A percentile compares a stretch with the other conserved stretches of the same genome.
phyloP scores from a whole-genome alignment of 2,329 filamentous ascomycete genomes.

The Macrophomina tecta region DNA sequence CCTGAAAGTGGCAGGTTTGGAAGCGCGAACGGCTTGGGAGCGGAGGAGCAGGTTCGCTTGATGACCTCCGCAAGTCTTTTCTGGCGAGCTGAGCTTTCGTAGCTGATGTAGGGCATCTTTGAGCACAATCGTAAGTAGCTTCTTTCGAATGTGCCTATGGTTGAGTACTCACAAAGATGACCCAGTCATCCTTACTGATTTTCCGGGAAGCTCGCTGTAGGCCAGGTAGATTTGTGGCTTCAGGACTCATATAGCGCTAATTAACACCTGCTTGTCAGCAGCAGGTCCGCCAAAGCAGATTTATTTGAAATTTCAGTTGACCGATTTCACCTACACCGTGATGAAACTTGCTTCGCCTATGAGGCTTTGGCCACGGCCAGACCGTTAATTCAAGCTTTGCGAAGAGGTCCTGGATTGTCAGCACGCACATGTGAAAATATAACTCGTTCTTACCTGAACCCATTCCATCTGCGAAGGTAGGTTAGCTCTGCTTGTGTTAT shows the following conservation, averaged over 20 bases:
- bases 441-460: background rate
- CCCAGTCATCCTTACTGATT: background rate
- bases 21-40: background rate
- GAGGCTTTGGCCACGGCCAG: conserved; percentile 7
- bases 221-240: background rate
- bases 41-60: background rate
- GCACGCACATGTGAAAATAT: no score
- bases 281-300: no score
- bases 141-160: background rate
- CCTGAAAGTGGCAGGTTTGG: background rate
- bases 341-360: conserved; percentile 3
- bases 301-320: background rate
- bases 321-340: background rate
- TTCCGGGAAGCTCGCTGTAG: background rate
- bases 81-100: conserved; percentile 1
- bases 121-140: no score
- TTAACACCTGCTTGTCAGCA: no score
- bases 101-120: conserved; percentile 17
- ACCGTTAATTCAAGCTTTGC: background rate
- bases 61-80: background rate
- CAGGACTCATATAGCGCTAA: conserved; percentile 9
- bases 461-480: background rate
- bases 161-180: background rate
- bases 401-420: conserved; percentile 5
- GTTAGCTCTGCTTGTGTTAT: background rate